Evolutionary conservation across 2,329 filamentous ascomycete genomes (phyloP).

Genomic region (Myriangium duriaei): DNA sequence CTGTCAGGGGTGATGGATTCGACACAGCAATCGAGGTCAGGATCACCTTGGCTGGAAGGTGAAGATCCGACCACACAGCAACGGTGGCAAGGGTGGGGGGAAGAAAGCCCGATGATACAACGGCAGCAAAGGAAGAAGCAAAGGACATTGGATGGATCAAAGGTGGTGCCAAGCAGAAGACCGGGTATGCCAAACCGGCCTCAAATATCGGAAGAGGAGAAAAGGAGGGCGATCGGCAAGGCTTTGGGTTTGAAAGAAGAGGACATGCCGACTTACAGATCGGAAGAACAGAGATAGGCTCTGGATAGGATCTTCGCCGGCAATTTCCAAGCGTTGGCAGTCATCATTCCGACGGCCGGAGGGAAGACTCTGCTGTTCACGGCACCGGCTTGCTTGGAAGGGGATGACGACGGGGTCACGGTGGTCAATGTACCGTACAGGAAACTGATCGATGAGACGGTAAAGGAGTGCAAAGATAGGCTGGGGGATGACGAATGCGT

Average conservation of each 20-base stretch:
- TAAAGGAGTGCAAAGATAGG: slow-evolving; percentile 7
- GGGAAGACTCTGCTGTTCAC: slow-evolving; percentile 19
- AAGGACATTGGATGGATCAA: no score
- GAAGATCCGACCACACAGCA: no score
- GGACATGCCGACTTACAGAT: slow-evolving; percentile 3
- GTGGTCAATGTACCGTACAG: slow-evolving; percentile 16
- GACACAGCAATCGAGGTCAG: no score
- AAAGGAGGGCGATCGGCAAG: neutral
- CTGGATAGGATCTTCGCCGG: slow-evolving; percentile 7
- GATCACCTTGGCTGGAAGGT: no score
- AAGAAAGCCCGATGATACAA: no score
- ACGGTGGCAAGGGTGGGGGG: no score
- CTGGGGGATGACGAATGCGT: slow-evolving; percentile 5
- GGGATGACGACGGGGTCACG: slow-evolving; percentile 11
- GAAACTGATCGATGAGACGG: slow-evolving; percentile 13
- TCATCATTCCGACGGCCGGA: slow-evolving; percentile 15
- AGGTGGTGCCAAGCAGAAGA: no score
- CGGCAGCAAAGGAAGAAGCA: no score
- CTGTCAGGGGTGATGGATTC: no score
- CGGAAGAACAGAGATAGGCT: slow-evolving; percentile 12
- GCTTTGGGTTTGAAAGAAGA: slow-evolving; percentile 1
- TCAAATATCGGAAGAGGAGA: no score
- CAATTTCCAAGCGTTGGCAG: slow-evolving; percentile 13
- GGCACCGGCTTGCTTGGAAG: slow-evolving; percentile 12
- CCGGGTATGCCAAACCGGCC: no score